These are phyloP conservation scores for Chlamydomonas sp. DNA, from an alignment of 139 green algal genomes.

Conservation along the genomic window DNA sequence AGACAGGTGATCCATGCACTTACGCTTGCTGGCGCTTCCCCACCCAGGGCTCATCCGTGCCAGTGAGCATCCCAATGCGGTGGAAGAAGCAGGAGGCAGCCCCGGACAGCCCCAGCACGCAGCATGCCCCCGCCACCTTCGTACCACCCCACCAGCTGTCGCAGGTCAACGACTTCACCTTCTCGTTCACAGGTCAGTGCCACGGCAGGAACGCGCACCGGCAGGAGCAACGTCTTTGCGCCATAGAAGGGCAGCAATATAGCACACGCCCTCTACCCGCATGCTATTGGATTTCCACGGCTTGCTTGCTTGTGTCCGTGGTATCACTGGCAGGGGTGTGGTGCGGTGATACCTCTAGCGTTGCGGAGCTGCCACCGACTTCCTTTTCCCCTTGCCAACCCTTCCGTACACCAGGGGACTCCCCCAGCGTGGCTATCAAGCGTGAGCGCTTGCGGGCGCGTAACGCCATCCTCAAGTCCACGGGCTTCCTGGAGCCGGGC, in stretches of 20 bases:
- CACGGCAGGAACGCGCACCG: no score
- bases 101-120: neutral
- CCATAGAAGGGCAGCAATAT: no score
- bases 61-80: slow-evolving; percentile 19
- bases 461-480: slow-evolving; percentile 60
- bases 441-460: slow-evolving; percentile 49
- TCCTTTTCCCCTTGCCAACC: neutral
- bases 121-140: slow-evolving; percentile 44
- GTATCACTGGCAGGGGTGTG: no score
- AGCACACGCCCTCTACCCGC: no score
- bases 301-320: no score
- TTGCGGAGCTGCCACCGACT: neutral
- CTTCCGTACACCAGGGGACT: slow-evolving; percentile 26
- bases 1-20: neutral
- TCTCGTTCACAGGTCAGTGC: slow-evolving; percentile 25
- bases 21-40: neutral
- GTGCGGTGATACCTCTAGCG: no score
- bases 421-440: slow-evolving; percentile 44
- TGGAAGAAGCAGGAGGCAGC: slow-evolving; percentile 26
- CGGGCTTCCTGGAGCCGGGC: slow-evolving; percentile 53
- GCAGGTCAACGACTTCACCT: slow-evolving; percentile 43
- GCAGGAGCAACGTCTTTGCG: no score
- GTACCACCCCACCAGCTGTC: slow-evolving; percentile 52
- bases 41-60: slow-evolving; percentile 28
- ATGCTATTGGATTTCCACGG: no score